Evolutionary conservation across 768 basidiomycete genomes (phyloP), one percentile per base, ranked within the genome.

Genomic region (Serendipita sp.): DNA sequence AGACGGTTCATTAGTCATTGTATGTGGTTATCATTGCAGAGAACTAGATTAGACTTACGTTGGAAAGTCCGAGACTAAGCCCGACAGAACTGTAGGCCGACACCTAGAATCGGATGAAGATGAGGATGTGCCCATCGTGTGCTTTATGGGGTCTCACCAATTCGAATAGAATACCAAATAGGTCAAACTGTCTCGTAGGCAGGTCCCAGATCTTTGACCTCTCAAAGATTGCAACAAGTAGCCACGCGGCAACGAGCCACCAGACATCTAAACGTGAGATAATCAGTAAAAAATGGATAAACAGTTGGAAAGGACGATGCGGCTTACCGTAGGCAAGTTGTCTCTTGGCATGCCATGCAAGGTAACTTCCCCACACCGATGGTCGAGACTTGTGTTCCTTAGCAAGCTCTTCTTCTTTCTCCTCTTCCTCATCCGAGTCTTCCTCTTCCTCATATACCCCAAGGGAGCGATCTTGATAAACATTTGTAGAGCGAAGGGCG

Each of bases 11-110:
- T 2, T 41, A 7, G 13, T n/a, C 11, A 63, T 34, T 8, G 35
- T 4, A 32, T 8, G 5, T 8, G 8, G 7, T 5, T n/a, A 18
- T 51, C 18, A 45, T 41, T 41, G 11, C 44, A 16, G 28, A 18
- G 24, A 24, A 24, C 24, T 24, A 24, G 24, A 24, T 24, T 38
- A 13, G 3, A 72, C 85, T 70, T 58, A 93, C 92, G 13, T 77
- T 79, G n/a, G 86, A 84, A n/a, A 89, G 78, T 1, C 95, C 95
- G 1, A 96, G 78, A 72, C 86, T 91, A 16, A 98, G 81, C 0
- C 95, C 95, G 64, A 97, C 88, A 16, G 85, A 85, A 0, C 90
- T 90, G 72, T 92, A 93, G 3, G 88, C 89, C 18, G 89, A 92
- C 28, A 60, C 37, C 56, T 60, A 35, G 56, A 60, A 37, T 11